A percentile compares a stretch with the other conserved stretches of the same genome.
Evolutionary conservation across 2,329 filamentous ascomycete species (phyloP).

Genomic region (Cryphonectria carpinicola): DNA sequence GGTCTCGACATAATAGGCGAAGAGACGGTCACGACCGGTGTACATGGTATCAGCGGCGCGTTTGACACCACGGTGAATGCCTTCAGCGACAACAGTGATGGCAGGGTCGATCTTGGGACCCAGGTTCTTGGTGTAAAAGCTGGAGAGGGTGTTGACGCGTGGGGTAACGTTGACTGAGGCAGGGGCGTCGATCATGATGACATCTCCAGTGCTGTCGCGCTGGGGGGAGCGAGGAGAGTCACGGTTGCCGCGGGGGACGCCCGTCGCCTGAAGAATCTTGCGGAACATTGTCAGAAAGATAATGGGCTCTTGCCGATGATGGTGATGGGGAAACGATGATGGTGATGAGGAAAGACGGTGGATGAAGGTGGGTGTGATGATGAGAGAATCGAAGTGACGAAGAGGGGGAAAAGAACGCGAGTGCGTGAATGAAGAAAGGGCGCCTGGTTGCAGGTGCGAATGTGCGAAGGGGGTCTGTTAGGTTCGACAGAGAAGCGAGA

Average conservation of each 20-base stretch:
- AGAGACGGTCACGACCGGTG: slow-evolving; percentile 17
- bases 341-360: background rate
- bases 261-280: slow-evolving; percentile 1
- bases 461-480: background rate
- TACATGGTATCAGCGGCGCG: slow-evolving; percentile 10
- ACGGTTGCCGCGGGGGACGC: slow-evolving; percentile 10
- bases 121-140: slow-evolving; percentile 18
- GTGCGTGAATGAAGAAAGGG: background rate
- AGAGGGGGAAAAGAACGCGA: background rate
- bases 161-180: background rate
- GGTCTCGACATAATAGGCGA: slow-evolving; percentile 19
- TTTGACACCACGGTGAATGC: slow-evolving; percentile 2
- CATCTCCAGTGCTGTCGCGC: slow-evolving; percentile 16
- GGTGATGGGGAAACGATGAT: background rate
- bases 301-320: slow-evolving; percentile 3
- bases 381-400: background rate
- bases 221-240: background rate
- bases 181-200: slow-evolving; percentile 21
- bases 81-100: background rate
- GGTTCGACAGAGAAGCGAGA: background rate
- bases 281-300: slow-evolving; percentile 12
- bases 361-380: too few species aligned
- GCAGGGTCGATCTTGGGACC: slow-evolving; percentile 9
- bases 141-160: background rate
- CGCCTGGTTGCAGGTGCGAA: slow-evolving; percentile 11